Base-by-base conservation (phyloP, 495 filamentous ascomycete species). In the Talaromyces borbonicus region DNA sequence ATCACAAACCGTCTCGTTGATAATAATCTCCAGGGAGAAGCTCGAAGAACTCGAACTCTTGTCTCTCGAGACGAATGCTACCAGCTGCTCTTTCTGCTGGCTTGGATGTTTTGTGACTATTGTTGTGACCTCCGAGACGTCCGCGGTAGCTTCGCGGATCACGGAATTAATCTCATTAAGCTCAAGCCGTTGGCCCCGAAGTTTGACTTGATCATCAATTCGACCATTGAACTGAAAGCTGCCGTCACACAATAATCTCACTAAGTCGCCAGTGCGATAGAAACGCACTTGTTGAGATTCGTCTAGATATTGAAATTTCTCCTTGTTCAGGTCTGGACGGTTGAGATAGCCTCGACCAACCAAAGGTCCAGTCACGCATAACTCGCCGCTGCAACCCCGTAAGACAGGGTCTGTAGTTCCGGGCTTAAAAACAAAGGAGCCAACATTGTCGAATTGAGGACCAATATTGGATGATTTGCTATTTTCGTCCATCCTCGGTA, bases 31-130 rank as follows among this genome's bases (percentile, higher is more conserved):
- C 1, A 33, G 42, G 7, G 19, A 11, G 31, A 8, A 20, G 16
- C 61, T 8, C 39, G 36, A 19, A 36, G 54, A 46, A 56, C 63
- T 7, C 64, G 49, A 0, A 3, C 6, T 14, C 12, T 55, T 26
- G 35, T 43, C 44, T 4, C 56, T 52, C 5, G 75, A 73, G n/a
- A 86, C 52, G 46, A 90, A 88, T 0, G 81, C 74, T 4, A 87
- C 79, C 11, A 90, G 71, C 20, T 85, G 68, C 42, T 85, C 80
- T 50, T 78, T 83, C 32, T 80, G 71, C 37, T 78, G 71, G 15
- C 70, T 69, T n/a, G 59, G 63, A 51, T 83, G 79, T 46, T 73
- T 77, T 15, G 83, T 62, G 12, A 87, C 79, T 1, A 85, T 52
- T 0, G 85, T 87, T 5, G 74, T 74, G 4, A 85, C 76, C 47